These are phyloP conservation scores for Xerophyta viscosa DNA, from an alignment of 106 monocot genomes.

Conservation along the genomic window DNA sequence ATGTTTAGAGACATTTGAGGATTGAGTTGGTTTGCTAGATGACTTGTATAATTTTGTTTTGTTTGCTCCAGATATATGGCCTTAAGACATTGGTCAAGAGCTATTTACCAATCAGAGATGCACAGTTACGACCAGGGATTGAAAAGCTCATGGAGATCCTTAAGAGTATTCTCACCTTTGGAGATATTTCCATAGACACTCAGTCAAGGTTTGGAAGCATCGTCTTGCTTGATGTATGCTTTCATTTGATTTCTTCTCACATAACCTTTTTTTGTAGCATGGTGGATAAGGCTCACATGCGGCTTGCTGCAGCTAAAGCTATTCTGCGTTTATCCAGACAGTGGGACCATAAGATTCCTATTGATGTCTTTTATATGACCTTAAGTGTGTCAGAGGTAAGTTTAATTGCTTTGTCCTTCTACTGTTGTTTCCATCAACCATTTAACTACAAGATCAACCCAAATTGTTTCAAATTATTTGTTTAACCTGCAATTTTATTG, in stretches of 20 bases:
- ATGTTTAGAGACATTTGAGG: background rate
- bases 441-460: background rate
- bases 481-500: too few species aligned
- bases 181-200: slow-evolving; percentile 64
- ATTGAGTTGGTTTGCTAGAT: background rate
- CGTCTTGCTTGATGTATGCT: background rate
- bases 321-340: slow-evolving; percentile 89
- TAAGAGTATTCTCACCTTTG: slow-evolving; percentile 64
- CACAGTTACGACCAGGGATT: slow-evolving; percentile 67
- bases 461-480: too few species aligned
- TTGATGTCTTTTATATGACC: slow-evolving; percentile 72
- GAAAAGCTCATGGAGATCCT: slow-evolving; percentile 74
- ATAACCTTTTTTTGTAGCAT: slow-evolving; percentile 26
- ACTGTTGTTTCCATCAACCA: background rate
- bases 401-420: background rate
- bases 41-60: slow-evolving; percentile 2
- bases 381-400: slow-evolving; percentile 80
- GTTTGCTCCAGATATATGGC: slow-evolving; percentile 56
- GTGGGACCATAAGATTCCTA: slow-evolving; percentile 87
- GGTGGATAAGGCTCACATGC: slow-evolving; percentile 83
- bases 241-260: slow-evolving; percentile 2
- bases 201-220: slow-evolving; percentile 58
- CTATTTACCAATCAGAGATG: slow-evolving; percentile 78
- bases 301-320: slow-evolving; percentile 86
- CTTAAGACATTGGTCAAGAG: slow-evolving; percentile 97